These are phyloP conservation scores for Penicillium vulpinum DNA, from an alignment of 2,329 filamentous ascomycete genomes.

Conservation along the genomic window DNA sequence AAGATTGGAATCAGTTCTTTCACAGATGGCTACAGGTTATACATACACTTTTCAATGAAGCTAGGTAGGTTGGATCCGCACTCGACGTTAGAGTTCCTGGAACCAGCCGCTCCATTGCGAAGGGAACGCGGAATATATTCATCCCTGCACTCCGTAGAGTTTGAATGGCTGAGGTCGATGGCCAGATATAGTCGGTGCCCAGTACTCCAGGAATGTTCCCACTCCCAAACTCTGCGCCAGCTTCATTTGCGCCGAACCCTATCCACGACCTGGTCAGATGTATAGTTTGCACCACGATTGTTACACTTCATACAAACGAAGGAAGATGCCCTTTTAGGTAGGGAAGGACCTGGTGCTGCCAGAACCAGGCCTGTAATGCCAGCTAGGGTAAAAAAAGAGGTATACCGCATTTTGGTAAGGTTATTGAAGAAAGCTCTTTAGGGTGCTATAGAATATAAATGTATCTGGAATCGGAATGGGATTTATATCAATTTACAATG, in stretches of 20 bases:
- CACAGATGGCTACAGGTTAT: not conserved
- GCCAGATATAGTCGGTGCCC: conserved; percentile 26
- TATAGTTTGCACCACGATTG: not conserved
- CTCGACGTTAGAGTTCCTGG: conserved; percentile 20
- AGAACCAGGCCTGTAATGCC: not conserved
- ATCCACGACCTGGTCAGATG: conserved; percentile 17
- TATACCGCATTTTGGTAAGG: not conserved
- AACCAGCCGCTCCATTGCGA: conserved; percentile 27
- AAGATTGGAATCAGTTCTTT: not conserved
- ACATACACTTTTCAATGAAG: conserved; percentile 20
- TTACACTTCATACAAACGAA: not conserved
- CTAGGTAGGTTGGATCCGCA: conserved; percentile 22
- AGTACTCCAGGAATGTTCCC: conserved; percentile 13
- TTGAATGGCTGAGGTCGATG: conserved; percentile 21
- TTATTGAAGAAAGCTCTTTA: not conserved
- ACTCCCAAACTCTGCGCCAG: conserved; percentile 20
- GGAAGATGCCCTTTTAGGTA: not conserved
- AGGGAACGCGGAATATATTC: conserved; percentile 29
- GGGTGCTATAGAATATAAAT: not conserved
- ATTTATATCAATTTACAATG: not conserved
- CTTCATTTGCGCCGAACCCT: conserved; percentile 23
- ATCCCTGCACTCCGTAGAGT: conserved; percentile 21
- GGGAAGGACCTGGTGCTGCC: not conserved
- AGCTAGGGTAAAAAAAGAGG: not conserved
- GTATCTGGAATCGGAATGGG: not conserved